These are phyloP conservation scores for Podospora pseudopauciseta DNA, from an alignment of 495 filamentous ascomycete species.

Conservation along the genomic window DNA sequence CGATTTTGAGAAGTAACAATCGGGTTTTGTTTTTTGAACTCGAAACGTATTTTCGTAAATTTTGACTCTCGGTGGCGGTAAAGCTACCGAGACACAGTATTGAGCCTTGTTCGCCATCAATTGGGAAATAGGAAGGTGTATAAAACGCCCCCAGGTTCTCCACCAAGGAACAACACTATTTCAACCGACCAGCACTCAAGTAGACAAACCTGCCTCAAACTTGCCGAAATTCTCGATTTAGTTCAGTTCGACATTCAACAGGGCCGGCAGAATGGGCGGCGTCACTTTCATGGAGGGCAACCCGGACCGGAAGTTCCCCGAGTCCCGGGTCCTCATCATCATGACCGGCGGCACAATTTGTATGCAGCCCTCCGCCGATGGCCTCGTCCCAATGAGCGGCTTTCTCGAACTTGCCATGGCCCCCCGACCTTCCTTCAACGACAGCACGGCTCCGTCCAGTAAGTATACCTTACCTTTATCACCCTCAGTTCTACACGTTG, in stretches of 20 bases:
- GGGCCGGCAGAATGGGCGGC: slow-evolving; percentile 24
- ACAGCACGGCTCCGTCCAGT: slow-evolving; percentile 51
- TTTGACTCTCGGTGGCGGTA: too few relatives aligned
- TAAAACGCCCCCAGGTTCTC: background rate
- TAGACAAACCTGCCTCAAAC: background rate
- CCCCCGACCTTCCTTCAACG: slow-evolving; percentile 85
- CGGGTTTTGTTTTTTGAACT: background rate
- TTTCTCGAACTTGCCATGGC: slow-evolving; percentile 83
- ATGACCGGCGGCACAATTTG: slow-evolving; percentile 97
- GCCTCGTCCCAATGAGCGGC: slow-evolving; percentile 66
- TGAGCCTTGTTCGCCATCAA: background rate
- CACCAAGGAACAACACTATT: background rate
- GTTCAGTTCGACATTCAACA: background rate
- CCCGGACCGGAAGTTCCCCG: slow-evolving; percentile 45
- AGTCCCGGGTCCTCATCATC: slow-evolving; percentile 82
- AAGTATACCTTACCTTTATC: background rate
- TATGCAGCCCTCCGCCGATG: slow-evolving; percentile 71
- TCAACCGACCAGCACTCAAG: background rate
- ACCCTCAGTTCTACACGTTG: too few relatives aligned
- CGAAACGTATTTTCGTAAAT: background rate
- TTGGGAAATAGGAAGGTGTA: background rate
- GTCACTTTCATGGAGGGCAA: slow-evolving; percentile 26
- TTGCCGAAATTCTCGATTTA: background rate
- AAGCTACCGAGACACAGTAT: background rate
- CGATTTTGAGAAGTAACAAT: background rate